phyloP scores from a whole-genome alignment of 2,329 filamentous ascomycete species.

The Zymoseptoria tritici region DNA sequence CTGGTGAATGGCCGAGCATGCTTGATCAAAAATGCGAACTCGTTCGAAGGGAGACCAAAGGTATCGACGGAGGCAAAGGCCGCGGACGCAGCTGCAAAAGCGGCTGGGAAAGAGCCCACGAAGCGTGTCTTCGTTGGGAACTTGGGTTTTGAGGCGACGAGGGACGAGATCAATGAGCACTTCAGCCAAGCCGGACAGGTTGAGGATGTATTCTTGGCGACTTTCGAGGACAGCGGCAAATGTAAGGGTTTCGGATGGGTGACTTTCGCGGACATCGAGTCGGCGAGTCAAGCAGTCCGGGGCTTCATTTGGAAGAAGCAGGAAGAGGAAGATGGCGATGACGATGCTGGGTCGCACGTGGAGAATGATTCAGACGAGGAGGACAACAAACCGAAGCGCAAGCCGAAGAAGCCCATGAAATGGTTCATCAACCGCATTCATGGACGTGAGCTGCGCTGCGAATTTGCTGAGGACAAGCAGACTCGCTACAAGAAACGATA shows the following conservation, averaged over 20 bases:
- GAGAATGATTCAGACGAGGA: constrained; percentile 28
- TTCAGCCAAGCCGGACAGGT: constrained; percentile 81
- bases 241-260: constrained; percentile 98
- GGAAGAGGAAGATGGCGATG: constrained; percentile 46
- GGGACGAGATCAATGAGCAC: constrained; percentile 71
- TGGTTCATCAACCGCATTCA: constrained; percentile 83
- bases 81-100: constrained; percentile 25
- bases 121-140: constrained; percentile 76
- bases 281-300: constrained; percentile 68
- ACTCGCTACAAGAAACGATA: constrained; percentile 90
- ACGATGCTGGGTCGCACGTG: constrained; percentile 40
- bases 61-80: constrained; percentile 27
- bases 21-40: constrained; percentile 87
- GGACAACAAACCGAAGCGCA: constrained; percentile 32
- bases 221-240: constrained; percentile 93
- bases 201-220: constrained; percentile 77
- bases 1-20: constrained; percentile 68
- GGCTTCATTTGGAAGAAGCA: constrained; percentile 67
- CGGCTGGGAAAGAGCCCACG: constrained; percentile 55
- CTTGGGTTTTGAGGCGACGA: constrained; percentile 47
- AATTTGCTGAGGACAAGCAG: constrained; percentile 88
- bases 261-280: constrained; percentile 71
- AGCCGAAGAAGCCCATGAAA: constrained; percentile 44
- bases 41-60: constrained; percentile 79
- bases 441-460: constrained; percentile 74